Evolutionary conservation across 495 filamentous ascomycete species (phyloP), one percentile per base, ranked within the genome.

Genomic region (Talaromyces stipitatus): DNA sequence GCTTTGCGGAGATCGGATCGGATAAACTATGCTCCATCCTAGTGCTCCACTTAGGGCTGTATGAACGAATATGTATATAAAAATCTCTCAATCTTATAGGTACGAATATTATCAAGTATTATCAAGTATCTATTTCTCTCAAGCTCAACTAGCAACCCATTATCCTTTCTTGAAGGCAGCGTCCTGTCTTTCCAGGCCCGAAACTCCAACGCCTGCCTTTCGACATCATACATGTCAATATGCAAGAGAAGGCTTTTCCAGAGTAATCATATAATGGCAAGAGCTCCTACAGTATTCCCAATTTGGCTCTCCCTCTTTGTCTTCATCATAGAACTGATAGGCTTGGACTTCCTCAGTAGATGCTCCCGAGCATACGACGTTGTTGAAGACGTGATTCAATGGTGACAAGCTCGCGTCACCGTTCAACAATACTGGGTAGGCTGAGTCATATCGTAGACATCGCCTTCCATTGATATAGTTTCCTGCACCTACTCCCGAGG

Each of bases 321-420:
- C 53, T 11, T 45, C 32, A 26, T 55, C 53, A 18, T 55, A 55
- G 30, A 55, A 55, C 38, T 55, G 53, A 55, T 55, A 55, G 1
- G 3, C 12, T 20, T 55, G 29, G n/a, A 55, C 24, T 24, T 55
- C 53, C 12, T 55, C 20, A 4, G 53, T 41, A 26, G 30, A 12
- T 2, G 53, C 11, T 24, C 53, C 53, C 4, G 53, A 51, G 23
- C 26, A 58, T 30, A 24, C 47, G 9, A 58, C 47, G n/a, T 51
- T 58, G 45, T 51, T 27, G 10, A 22, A 58, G 27, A 23, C 8
- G 2, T 48, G 47, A 18, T 54, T 33, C 20, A 12, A 47, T 30
- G 23, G 29, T 16, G 56, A 47, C 1, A 48, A 10, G 6, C 9
- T 8, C n/a, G 23, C 11, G 7, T 55, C 53, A 2, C 16, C 18